Percentiles rank a stretch among this genome's conserved stretches.
Evolutionary conservation across 2,329 filamentous ascomycete species (phyloP).

Genomic region (Hirsutella rhossiliensis): DNA sequence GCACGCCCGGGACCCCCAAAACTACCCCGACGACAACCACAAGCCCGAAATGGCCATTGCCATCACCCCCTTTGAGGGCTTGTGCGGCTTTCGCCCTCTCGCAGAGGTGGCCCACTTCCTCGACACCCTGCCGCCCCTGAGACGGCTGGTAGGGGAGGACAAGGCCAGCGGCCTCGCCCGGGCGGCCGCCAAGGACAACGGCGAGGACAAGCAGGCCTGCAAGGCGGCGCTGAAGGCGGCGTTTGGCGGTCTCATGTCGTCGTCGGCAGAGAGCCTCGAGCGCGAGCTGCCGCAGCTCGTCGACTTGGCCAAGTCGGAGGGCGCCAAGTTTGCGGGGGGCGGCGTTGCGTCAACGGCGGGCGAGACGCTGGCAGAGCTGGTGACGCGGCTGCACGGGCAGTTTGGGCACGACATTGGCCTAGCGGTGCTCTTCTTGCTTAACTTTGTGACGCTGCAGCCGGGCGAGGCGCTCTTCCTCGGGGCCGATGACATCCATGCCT

Average conservation of each 20-base stretch:
- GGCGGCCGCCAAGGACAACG: slow-evolving; percentile 28
- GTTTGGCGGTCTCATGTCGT: slow-evolving; percentile 74
- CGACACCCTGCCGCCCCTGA: slow-evolving; percentile 41
- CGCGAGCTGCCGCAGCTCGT: slow-evolving; percentile 57
- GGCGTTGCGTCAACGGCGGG: slow-evolving; percentile 58
- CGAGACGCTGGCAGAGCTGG: slow-evolving; percentile 62
- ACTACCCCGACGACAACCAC: slow-evolving; percentile 99
- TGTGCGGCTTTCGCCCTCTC: slow-evolving; percentile 89
- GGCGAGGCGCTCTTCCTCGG: slow-evolving; percentile 94
- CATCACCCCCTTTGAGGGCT: slow-evolving; percentile 87
- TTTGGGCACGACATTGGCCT: slow-evolving; percentile 87
- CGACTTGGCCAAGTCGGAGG: slow-evolving; percentile 54
- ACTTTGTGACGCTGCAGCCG: slow-evolving; percentile 76
- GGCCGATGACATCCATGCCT: slow-evolving; percentile 95
- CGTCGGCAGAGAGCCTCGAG: slow-evolving; percentile 44
- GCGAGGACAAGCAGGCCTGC: slow-evolving; percentile 43
- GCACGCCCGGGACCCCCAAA: slow-evolving; percentile 74
- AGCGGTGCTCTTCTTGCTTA: slow-evolving; percentile 94
- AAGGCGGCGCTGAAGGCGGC: slow-evolving; percentile 65
- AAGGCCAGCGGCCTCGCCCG: slow-evolving; percentile 44
- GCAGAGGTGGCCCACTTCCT: slow-evolving; percentile 81
- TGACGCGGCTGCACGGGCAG: slow-evolving; percentile 64
- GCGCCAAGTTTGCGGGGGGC: slow-evolving; percentile 60
- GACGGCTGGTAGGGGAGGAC: slow-evolving; percentile 53
- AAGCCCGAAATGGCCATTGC: slow-evolving; percentile 99